Percentiles rank a stretch among this genome's conserved stretches.
phyloP scores from a whole-genome alignment of 345 rosid genomes.

The Lumnitzera racemosa region DNA sequence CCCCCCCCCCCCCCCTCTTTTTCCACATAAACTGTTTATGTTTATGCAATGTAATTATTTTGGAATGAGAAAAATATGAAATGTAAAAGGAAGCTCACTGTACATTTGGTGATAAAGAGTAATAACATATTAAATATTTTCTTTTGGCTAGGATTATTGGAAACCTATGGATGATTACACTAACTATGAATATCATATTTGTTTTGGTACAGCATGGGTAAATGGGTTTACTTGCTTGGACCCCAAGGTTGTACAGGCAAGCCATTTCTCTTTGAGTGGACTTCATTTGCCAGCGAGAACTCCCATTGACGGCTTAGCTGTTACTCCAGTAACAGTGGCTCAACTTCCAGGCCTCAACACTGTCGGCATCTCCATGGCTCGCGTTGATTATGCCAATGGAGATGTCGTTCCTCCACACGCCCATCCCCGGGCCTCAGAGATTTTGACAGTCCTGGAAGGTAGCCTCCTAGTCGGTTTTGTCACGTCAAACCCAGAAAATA shows the following conservation, averaged over 20 bases:
- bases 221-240: constrained; percentile 11
- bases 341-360: constrained; percentile 28
- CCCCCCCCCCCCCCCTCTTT: too few relatives aligned
- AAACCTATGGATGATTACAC: too few relatives aligned
- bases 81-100: too few relatives aligned
- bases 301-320: constrained; percentile 4
- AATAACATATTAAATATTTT: too few relatives aligned
- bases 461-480: constrained; percentile 14
- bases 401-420: constrained; percentile 11
- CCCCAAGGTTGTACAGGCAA: constrained; percentile 2
- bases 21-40: too few relatives aligned
- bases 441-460: constrained; percentile 20
- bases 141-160: too few relatives aligned
- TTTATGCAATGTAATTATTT: too few relatives aligned
- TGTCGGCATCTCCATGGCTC: constrained; percentile 27
- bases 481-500: constrained; percentile 20
- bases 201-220: background rate
- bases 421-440: constrained; percentile 16
- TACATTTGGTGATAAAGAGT: too few relatives aligned
- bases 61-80: too few relatives aligned
- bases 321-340: constrained; percentile 5
- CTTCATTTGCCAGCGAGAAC: constrained; percentile 14
- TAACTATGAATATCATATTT: too few relatives aligned
- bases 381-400: constrained; percentile 11
- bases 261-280: constrained; percentile 14